Conservation (phyloP, 2,329 filamentous ascomycete genomes). For the Geosmithia putterillii region DNA sequence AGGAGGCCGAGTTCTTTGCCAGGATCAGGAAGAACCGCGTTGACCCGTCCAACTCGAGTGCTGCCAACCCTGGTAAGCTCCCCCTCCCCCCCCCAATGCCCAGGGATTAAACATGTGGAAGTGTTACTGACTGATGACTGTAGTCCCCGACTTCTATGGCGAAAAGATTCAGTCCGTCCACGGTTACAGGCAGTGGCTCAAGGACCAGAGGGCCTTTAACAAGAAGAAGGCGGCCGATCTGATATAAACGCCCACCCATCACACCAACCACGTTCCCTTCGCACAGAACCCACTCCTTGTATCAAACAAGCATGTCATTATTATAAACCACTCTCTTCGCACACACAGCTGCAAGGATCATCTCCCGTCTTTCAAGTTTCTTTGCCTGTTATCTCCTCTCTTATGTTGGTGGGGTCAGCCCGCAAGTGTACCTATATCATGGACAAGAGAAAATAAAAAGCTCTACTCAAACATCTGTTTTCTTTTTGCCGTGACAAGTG, state of each 20-base stretch:
- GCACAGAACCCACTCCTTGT: no score
- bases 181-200: conserved; percentile 89
- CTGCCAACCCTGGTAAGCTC: conserved; percentile 65
- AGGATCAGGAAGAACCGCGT: conserved; percentile 87
- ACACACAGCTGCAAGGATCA: not conserved
- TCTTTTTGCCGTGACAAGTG: no score
- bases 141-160: conserved; percentile 91
- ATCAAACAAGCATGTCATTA: not conserved
- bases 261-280: no score
- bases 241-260: conserved; percentile 25
- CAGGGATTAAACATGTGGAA: not conserved
- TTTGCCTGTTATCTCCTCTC: not conserved
- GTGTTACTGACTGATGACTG: conserved; percentile 7
- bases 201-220: conserved; percentile 95
- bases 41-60: conserved; percentile 78
- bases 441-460: conserved; percentile 1
- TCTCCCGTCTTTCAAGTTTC: not conserved
- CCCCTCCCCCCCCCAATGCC: not conserved
- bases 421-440: not conserved
- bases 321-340: not conserved
- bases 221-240: conserved; percentile 73
- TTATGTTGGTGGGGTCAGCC: not conserved
- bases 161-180: conserved; percentile 93
- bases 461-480: conserved; percentile 9
- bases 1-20: conserved; percentile 89